Evolutionary conservation across 495 filamentous ascomycete genomes (phyloP).

Genomic region (Xylaria acuta): DNA sequence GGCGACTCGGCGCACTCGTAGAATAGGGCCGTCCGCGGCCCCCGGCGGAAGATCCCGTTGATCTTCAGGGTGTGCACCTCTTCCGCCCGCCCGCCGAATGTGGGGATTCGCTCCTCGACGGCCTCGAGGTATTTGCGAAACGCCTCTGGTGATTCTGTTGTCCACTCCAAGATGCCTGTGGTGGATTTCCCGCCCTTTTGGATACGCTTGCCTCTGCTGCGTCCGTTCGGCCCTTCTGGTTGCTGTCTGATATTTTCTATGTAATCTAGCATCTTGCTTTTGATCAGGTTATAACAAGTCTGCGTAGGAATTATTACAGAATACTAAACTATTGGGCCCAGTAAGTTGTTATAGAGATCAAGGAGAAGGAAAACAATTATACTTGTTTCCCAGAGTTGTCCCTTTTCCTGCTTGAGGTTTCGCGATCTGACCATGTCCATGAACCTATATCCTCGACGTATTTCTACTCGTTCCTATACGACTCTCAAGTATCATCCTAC

Average conservation of each 20-base stretch:
- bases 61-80: constrained; percentile 1
- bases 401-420: neutral
- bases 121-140: neutral
- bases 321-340: neutral
- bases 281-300: neutral
- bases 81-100: neutral
- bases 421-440: neutral
- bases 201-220: constrained; percentile 2
- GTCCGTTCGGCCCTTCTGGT: neutral
- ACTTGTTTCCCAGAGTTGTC: neutral
- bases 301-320: neutral
- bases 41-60: neutral
- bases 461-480: neutral
- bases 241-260: neutral
- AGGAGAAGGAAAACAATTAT: neutral
- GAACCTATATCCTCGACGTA: neutral
- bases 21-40: neutral
- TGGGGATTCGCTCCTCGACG: neutral
- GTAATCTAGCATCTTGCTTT: neutral
- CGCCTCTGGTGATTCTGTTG: neutral
- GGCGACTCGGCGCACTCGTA: constrained; percentile 3
- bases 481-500: neutral
- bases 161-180: neutral
- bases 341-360: neutral
- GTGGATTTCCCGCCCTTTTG: neutral